Evolutionary conservation across 805 yeast genomes (phyloP).

Genomic region (Saccharomycopsis capsularis): DNA sequence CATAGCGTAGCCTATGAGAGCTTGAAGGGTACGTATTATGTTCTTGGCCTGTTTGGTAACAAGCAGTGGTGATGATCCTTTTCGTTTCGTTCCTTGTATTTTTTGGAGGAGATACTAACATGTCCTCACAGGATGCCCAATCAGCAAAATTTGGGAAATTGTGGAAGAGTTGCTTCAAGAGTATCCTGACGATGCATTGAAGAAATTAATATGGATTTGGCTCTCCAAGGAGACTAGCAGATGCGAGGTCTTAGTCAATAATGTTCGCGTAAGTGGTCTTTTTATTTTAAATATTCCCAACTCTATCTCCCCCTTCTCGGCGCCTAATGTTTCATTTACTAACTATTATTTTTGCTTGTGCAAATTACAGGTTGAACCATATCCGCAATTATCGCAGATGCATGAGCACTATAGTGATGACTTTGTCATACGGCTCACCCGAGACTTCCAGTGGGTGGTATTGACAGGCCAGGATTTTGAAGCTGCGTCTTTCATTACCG

Average conservation of each 20-base stretch:
- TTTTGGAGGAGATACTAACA: too few relatives aligned
- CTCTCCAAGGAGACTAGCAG: constrained; percentile 2
- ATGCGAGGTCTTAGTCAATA: not conserved
- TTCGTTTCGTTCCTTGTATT: too few relatives aligned
- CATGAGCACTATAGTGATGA: not conserved
- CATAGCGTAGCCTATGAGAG: too few relatives aligned
- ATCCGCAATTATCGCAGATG: not conserved
- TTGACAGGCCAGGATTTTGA: constrained; percentile 8
- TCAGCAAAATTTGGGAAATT: constrained; percentile 12
- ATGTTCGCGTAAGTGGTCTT: too few relatives aligned
- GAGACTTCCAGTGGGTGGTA: constrained; percentile 2
- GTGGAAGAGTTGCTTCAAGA: not conserved
- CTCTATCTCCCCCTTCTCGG: too few relatives aligned
- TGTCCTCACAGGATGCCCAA: too few relatives aligned
- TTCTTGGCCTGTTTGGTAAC: too few relatives aligned
- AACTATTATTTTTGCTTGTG: not conserved
- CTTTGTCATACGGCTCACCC: not conserved
- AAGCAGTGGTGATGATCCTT: too few relatives aligned
- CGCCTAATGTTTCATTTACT: not conserved
- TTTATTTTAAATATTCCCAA: too few relatives aligned
- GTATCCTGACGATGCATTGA: not conserved
- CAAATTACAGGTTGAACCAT: not conserved
- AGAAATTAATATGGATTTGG: constrained; percentile 7
- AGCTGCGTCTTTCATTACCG: not conserved
- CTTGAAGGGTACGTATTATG: too few relatives aligned